Percentiles rank a stretch among this genome's conserved stretches.
phyloP scores from a whole-genome alignment of 2,329 filamentous ascomycete species.

The Trichoderma atroviride region DNA sequence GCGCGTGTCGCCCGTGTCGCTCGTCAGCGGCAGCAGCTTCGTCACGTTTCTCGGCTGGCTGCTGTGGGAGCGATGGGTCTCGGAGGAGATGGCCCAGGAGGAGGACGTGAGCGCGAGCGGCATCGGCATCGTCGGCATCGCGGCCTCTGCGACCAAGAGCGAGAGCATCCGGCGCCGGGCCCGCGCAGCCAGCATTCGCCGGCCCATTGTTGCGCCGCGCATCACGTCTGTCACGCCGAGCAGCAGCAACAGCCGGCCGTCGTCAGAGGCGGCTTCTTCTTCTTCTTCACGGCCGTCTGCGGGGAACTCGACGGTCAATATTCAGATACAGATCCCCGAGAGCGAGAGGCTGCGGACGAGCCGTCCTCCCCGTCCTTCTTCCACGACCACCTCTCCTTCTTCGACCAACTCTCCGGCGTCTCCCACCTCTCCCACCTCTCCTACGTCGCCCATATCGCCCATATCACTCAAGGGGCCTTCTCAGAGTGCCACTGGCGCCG shows the following conservation, averaged over 20 bases:
- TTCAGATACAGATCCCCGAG: conserved; percentile 32
- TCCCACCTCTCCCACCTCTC: not conserved
- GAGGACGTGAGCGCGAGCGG: conserved; percentile 43
- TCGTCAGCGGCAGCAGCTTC: conserved; percentile 82
- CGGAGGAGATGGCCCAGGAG: conserved; percentile 63
- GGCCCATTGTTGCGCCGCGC: conserved; percentile 38
- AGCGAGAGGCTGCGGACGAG: conserved; percentile 23
- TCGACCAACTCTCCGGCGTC: conserved; percentile 29
- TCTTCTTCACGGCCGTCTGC: conserved; percentile 40
- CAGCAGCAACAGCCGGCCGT: conserved; percentile 12
- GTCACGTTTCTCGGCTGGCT: conserved; percentile 87
- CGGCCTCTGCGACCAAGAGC: conserved; percentile 36
- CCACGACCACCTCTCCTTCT: conserved; percentile 42
- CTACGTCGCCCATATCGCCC: not conserved
- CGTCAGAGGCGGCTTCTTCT: conserved; percentile 33
- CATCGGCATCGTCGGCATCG: conserved; percentile 31
- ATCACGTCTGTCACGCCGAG: conserved; percentile 35
- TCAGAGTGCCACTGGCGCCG: not conserved
- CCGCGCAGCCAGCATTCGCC: conserved; percentile 44
- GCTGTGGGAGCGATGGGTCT: conserved; percentile 89
- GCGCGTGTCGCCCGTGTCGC: conserved; percentile 83
- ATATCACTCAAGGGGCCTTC: not conserved
- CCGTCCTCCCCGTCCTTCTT: conserved; percentile 44
- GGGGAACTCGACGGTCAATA: conserved; percentile 52
- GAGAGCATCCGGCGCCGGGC: conserved; percentile 41